These are phyloP conservation scores for Arthrinium phaeospermum DNA, from an alignment of 2,329 filamentous ascomycete genomes.

Conservation along the genomic window DNA sequence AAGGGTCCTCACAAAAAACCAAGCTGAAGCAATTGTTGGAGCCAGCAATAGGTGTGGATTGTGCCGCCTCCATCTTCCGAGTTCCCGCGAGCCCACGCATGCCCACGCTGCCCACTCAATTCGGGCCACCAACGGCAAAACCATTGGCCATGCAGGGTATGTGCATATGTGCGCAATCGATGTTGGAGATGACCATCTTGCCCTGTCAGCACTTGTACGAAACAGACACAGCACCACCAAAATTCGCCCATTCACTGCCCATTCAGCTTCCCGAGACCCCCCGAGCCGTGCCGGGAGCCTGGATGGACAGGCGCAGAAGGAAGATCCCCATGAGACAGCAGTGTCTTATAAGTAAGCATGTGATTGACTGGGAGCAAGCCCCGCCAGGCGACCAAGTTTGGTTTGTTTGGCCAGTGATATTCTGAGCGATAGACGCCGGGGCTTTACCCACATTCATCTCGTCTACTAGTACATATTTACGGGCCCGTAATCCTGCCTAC, in stretches of 20 bases:
- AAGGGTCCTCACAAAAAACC: background rate
- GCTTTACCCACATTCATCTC: background rate
- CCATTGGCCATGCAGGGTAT: background rate
- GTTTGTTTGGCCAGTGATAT: background rate
- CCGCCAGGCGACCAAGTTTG: background rate
- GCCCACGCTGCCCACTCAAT: background rate
- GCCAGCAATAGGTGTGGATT: background rate
- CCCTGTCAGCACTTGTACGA: background rate
- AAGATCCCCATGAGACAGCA: background rate
- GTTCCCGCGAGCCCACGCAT: conserved; percentile 1
- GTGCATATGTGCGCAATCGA: background rate
- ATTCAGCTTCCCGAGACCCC: background rate
- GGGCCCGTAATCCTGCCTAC: background rate
- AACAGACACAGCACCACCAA: background rate
- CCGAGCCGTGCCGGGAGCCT: background rate
- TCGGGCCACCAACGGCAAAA: background rate
- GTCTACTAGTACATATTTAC: background rate
- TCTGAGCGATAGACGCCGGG: background rate
- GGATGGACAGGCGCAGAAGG: background rate
- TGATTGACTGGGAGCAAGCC: background rate
- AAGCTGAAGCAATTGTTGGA: background rate
- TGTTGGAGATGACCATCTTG: background rate
- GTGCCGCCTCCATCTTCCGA: background rate
- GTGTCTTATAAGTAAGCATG: background rate
- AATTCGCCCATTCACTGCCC: background rate